These are phyloP conservation scores for Eleusine indica DNA, from an alignment of 176 grass and related monocot species.

Conservation along the genomic window DNA sequence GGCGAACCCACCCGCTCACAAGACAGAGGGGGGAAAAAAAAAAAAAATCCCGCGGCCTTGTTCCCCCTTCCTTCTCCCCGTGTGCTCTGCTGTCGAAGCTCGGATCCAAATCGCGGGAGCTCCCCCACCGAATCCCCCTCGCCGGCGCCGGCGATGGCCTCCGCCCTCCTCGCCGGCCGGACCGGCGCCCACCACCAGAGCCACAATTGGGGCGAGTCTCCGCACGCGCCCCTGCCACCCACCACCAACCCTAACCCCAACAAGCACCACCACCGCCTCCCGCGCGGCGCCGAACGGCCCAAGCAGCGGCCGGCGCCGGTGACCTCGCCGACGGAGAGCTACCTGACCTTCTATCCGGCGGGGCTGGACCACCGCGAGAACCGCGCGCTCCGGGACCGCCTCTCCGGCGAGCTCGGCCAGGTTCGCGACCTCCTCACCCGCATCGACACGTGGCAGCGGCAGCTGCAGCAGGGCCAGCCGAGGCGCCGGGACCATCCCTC, in stretches of 20 bases:
- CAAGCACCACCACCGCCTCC: conserved; percentile 10
- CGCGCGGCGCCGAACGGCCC: conserved; percentile 33
- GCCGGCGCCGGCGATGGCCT: conserved; percentile 66
- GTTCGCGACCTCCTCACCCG: conserved; percentile 67
- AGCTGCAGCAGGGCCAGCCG: not conserved
- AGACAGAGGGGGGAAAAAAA: not conserved
- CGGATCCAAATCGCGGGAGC: conserved; percentile 44
- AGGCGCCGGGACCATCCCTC: not conserved
- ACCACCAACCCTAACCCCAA: conserved; percentile 54
- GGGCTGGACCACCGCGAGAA: conserved; percentile 46
- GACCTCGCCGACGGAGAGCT: not conserved
- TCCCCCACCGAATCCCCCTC: conserved; percentile 32
- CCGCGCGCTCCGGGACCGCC: conserved; percentile 57
- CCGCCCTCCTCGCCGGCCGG: conserved; percentile 65
- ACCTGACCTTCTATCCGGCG: conserved; percentile 45
- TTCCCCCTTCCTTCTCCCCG: not conserved
- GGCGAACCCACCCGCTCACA: not conserved
- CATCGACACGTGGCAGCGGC: conserved; percentile 68
- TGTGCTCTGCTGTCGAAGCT: conserved; percentile 18
- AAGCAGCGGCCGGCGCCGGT: conserved; percentile 6
- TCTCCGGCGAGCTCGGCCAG: conserved; percentile 74
- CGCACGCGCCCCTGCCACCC: conserved; percentile 13
- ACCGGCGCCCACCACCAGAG: conserved; percentile 41
- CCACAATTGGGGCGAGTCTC: conserved; percentile 46
- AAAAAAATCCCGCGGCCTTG: not conserved